Evolutionary conservation across 768 basidiomycete genomes (phyloP), one percentile per base, ranked within the genome.

Genomic region (Hygrophoropsis aurantiaca): DNA sequence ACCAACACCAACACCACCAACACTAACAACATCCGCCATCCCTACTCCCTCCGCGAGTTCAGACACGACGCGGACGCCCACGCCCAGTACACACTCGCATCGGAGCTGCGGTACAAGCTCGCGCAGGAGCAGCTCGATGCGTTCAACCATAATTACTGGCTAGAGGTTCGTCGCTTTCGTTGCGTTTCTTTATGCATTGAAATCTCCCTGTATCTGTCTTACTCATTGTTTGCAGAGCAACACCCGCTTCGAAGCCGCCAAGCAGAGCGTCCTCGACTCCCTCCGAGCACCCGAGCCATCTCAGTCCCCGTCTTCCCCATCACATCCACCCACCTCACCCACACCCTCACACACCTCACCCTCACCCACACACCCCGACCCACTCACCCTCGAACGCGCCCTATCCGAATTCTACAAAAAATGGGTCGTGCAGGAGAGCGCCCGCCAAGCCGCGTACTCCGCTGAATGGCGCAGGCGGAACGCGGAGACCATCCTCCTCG

Each of bases 41-140:
- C 89, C 3, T 92, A 91, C 68, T 90, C 90, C 11, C 79, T 90
- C 47, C 62, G 71, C 47, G 90, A 92, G 62, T 92, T 92, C 65
- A 30, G 61, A 57, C 32, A 59, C 61, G 34, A 55, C 54, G 50
- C 61, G 40, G 42, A 57, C 39, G 58, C 60, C 16, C 61, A 65
- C 37, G 61, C 61, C 32, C 71, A 71, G 38, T n/a, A n/a, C n/a
- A n/a, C n/a, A n/a, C n/a, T n/a, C n/a, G 69, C 77, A 25, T 62
- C 77, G 7, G 83, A 87, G 45, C 74, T 90, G 40, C 87, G 85
- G 57, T 85, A 78, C 72, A 82, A 79, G 49, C 66, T 90, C 38
- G 79, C 83, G 50, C 73, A 84, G 44, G 83, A 89, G 63, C 81
- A 83, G 47, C 65, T 90, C 18, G 87, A 91, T 57, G 72, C 80